Evolutionary conservation across 2,329 filamentous ascomycete genomes (phyloP).

Genomic region (Pseudogymnoascus sp.): DNA sequence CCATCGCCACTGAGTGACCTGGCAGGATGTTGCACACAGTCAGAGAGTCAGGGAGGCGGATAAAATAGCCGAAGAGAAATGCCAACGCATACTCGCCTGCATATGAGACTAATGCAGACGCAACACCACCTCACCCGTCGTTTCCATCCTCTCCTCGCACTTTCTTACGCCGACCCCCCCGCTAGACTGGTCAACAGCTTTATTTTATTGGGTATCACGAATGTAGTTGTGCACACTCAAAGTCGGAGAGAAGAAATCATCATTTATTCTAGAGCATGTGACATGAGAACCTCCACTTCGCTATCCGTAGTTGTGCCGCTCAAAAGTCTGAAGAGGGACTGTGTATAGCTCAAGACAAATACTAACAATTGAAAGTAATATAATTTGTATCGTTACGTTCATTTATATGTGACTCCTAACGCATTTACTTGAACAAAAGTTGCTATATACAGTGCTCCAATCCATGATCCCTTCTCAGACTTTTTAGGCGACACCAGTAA

Average conservation of each 20-base stretch:
- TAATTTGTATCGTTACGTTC: no score
- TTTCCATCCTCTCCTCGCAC: constrained; percentile 1
- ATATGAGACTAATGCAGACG: constrained; percentile 9
- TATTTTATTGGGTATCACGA: constrained; percentile 1
- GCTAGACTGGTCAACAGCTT: not conserved
- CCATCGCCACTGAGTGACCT: not conserved
- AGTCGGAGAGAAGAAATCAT: not conserved
- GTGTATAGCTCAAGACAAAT: no score
- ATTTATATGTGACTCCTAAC: no score
- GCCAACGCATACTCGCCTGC: constrained; percentile 8
- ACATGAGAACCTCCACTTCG: not conserved
- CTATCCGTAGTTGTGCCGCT: not conserved
- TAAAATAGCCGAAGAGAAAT: constrained; percentile 9
- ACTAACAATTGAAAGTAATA: no score
- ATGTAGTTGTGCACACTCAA: not conserved
- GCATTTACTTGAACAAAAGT: no score
- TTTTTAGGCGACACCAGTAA: no score
- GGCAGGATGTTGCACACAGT: not conserved
- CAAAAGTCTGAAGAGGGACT: no score
- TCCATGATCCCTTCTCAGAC: no score
- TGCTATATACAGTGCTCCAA: no score
- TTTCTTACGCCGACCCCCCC: not conserved
- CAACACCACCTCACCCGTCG: constrained; percentile 9
- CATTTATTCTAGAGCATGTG: constrained; percentile 6
- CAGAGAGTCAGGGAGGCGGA: not conserved